phyloP scores from a whole-genome alignment of 148 eudicot species.

The Diospyros lotus region DNA sequence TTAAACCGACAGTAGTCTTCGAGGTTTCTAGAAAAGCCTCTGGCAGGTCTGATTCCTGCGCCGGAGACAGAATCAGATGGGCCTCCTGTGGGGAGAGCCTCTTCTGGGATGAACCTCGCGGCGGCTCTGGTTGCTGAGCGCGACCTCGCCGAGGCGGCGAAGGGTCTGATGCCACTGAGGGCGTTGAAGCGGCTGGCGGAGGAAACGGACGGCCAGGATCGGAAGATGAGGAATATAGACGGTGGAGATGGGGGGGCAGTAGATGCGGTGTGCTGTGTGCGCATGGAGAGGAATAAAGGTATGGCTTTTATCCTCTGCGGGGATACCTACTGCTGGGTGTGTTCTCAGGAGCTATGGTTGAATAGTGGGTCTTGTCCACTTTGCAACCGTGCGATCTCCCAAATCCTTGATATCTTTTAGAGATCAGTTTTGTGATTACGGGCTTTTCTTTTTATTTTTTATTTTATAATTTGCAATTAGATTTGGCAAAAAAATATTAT shows the following conservation, averaged over 20 bases:
- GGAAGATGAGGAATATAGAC: not conserved
- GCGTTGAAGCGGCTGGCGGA: slow-evolving; percentile 20
- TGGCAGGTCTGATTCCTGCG: not conserved
- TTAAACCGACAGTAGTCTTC: not conserved
- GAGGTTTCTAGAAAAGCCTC: slow-evolving; percentile 5
- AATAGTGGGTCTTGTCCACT: slow-evolving; percentile 34
- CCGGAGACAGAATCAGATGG: too few species aligned
- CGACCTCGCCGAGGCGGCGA: not conserved
- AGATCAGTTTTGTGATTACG: not conserved
- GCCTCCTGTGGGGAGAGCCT: not conserved
- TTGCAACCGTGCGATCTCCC: slow-evolving; percentile 22
- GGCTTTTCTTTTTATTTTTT: not conserved
- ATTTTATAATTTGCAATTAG: too few species aligned
- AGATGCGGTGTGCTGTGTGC: slow-evolving; percentile 31
- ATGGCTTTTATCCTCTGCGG: slow-evolving; percentile 36
- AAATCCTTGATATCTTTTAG: slow-evolving; percentile 34
- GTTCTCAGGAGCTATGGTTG: slow-evolving; percentile 30
- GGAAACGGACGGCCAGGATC: slow-evolving; percentile 16
- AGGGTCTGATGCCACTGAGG: slow-evolving; percentile 7
- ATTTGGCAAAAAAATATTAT: not conserved
- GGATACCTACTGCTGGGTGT: slow-evolving; percentile 30
- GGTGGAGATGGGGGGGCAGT: not conserved
- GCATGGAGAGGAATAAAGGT: slow-evolving; percentile 35
- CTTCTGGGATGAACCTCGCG: slow-evolving; percentile 13
- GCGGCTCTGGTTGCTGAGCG: slow-evolving; percentile 26